Percentiles rank a stretch among this genome's conserved stretches.
phyloP scores from a whole-genome alignment of 169 alveolate genomes.

The Cryptosporidium andersoni region DNA sequence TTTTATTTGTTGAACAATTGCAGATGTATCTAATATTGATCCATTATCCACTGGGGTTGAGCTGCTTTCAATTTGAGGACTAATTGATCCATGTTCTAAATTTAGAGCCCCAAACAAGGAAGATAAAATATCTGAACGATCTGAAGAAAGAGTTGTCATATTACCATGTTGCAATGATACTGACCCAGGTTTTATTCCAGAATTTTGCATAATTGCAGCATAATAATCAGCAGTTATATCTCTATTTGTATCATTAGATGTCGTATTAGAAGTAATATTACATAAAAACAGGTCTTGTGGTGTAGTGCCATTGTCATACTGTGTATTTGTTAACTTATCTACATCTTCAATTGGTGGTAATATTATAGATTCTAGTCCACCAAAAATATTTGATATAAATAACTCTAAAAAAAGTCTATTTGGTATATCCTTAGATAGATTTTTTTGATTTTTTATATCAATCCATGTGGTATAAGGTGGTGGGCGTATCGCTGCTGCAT shows the following conservation, averaged over 20 bases:
- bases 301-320: not conserved
- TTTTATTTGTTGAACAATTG: not conserved
- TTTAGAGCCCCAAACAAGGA: constrained; percentile 34
- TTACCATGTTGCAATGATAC: not conserved
- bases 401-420: constrained; percentile 11
- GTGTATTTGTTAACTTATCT: not conserved
- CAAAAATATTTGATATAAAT: constrained; percentile 60
- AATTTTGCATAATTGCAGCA: constrained; percentile 9
- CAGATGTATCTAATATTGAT: not conserved
- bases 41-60: too few species aligned
- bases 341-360: constrained; percentile 10
- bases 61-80: not conserved
- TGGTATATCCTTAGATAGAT: not conserved
- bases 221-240: constrained; percentile 52
- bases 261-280: not conserved
- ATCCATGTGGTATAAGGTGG: constrained; percentile 33
- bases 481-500: constrained; percentile 52
- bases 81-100: not conserved
- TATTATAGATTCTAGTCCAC: constrained; percentile 41
- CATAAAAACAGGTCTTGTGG: not conserved
- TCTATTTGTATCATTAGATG: not conserved
- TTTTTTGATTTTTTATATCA: not conserved
- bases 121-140: constrained; percentile 40
- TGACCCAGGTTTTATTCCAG: constrained; percentile 10
- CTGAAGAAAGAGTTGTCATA: not conserved